Percentiles rank a stretch among this genome's conserved stretches.
phyloP scores from a whole-genome alignment of 1,139 yeast genomes.

The Yamadazyma membranifaciens region DNA sequence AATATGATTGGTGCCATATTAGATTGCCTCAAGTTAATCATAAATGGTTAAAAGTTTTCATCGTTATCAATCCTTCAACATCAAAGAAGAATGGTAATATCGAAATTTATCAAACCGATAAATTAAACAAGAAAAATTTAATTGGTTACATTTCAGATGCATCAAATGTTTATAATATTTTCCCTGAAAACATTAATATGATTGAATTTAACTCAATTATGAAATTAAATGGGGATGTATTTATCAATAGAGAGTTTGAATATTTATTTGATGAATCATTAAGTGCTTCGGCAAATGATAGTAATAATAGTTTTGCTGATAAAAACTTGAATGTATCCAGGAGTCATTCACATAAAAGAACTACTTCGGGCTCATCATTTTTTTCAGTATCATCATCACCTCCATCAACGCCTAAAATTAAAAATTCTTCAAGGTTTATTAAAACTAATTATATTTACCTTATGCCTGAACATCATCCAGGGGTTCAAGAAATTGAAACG shows the following conservation, averaged over 20 bases:
- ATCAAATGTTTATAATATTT: slow-evolving; percentile 46
- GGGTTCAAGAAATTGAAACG: slow-evolving; percentile 55
- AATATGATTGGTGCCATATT: slow-evolving; percentile 56
- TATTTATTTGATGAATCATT: slow-evolving; percentile 19
- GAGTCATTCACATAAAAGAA: slow-evolving; percentile 19
- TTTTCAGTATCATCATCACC: slow-evolving; percentile 19
- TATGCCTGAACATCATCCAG: slow-evolving; percentile 56
- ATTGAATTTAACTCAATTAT: slow-evolving; percentile 53
- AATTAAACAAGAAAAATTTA: slow-evolving; percentile 42
- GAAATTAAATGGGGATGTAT: slow-evolving; percentile 50
- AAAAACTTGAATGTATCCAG: slow-evolving; percentile 3
- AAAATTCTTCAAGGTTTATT: slow-evolving; percentile 25
- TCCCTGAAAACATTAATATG: slow-evolving; percentile 53
- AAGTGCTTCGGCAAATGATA: background rate
- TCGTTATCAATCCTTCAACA: slow-evolving; percentile 45
- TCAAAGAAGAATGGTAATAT: slow-evolving; percentile 43
- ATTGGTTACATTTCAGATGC: slow-evolving; percentile 45
- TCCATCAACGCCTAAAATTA: slow-evolving; percentile 17
- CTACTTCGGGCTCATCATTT: slow-evolving; percentile 20
- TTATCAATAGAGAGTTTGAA: slow-evolving; percentile 42
- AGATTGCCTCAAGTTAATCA: slow-evolving; percentile 55
- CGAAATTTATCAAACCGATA: slow-evolving; percentile 47
- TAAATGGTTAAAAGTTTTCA: slow-evolving; percentile 53
- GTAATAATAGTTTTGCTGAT: background rate
- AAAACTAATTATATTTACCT: slow-evolving; percentile 41